Evolutionary conservation across 2,329 filamentous ascomycete genomes (phyloP), one percentile per base, ranked within the genome.

Genomic region (Paecilomyces variotii): DNA sequence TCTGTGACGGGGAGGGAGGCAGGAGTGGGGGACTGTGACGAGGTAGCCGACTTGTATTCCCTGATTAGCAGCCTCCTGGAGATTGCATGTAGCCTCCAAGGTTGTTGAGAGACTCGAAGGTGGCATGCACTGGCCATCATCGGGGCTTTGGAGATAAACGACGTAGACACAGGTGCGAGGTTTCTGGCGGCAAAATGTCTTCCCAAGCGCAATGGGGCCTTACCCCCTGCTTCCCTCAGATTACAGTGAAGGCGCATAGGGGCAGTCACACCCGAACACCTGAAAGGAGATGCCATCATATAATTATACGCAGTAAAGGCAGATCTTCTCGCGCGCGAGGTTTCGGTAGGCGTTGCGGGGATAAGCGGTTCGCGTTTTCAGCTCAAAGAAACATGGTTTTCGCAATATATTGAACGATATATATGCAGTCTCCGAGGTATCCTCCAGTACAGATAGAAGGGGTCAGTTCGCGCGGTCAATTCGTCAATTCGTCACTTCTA

Each of bases 1-100:
- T 56, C 57, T 10, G n/a, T 49, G 19, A 56, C 27, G 27, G 54
- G 45, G 12, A 39, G 27, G 57, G 59, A 54, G 26, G 45, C 55
- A 14, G 30, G 12, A 54, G 26, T 9, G 24, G 54, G 25, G 55
- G 28, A 28, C 55, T 39, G 39, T 54, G 32, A 28, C 32, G 14
- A 56, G 27, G 50, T 10, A n/a, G 24, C n/a, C 12, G 25, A 25
- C 25, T 12, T 26, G 24, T 52, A 26, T 26, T 52, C 27, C 27
- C 50, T 52, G 27, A 27, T 12, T n/a, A 24, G 50, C 6, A 14
- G 6, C 1, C 25, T 26, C 27, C 14, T 24, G 3, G 50, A 12
- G 10, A 52, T 52, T 45, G n/a, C 39, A n/a, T 52, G 25, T 28
- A 6, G 50, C 25, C 50, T 52, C 14, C 9, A 26, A 28, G 7